Conservation (phyloP, 345 rosid genomes). For the Nephelium lappaceum region DNA sequence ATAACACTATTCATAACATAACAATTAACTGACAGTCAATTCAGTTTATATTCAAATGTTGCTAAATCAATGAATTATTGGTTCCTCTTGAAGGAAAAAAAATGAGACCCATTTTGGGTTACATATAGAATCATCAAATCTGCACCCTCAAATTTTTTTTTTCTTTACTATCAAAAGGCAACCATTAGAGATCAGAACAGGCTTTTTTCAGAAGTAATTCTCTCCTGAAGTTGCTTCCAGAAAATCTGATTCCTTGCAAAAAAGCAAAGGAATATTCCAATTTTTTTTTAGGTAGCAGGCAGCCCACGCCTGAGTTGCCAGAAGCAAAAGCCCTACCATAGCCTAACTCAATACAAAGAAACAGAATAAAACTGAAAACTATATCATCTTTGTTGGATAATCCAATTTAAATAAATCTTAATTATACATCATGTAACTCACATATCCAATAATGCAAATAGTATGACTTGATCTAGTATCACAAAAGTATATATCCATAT, state of each 20-base stretch:
- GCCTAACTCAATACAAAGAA: neutral
- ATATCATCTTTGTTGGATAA: constrained; percentile 1
- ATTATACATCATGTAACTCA: neutral
- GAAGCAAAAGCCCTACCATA: constrained; percentile 12
- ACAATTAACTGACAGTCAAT: neutral
- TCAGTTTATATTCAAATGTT: neutral
- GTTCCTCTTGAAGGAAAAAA: no score
- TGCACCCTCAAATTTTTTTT: no score
- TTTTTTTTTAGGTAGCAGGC: constrained; percentile 21
- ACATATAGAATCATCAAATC: no score
- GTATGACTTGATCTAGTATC: neutral
- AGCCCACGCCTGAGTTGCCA: neutral
- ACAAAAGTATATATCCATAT: constrained; percentile 21
- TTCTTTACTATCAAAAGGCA: neutral
- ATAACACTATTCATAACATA: neutral
- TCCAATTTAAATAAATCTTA: neutral
- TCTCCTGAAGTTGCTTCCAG: constrained; percentile 13
- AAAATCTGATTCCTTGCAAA: constrained; percentile 31
- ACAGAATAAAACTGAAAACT: no score
- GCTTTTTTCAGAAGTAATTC: constrained; percentile 7
- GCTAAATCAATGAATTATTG: neutral
- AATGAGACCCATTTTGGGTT: no score
- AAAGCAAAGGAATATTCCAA: constrained; percentile 22
- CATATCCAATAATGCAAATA: constrained; percentile 25
- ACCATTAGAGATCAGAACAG: neutral